Conservation (phyloP, 176 grass and related monocot species). For the Panicum miliaceum region DNA sequence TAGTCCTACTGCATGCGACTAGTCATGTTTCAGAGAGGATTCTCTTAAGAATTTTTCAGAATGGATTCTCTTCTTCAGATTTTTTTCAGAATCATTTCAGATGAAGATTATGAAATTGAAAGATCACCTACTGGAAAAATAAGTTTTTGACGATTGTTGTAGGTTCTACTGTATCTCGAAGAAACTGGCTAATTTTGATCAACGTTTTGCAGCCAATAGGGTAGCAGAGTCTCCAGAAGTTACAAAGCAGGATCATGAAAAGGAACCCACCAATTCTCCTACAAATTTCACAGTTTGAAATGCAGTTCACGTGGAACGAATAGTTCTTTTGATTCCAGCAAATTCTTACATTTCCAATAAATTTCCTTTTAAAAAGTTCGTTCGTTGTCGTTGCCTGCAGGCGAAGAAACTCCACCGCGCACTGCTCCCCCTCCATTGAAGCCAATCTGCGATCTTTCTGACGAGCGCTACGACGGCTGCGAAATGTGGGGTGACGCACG, state of each 20-base stretch:
- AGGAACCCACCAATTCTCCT: background rate
- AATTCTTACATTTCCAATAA: too few relatives aligned
- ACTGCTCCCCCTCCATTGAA: background rate
- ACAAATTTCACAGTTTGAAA: background rate
- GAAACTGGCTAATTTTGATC: too few relatives aligned
- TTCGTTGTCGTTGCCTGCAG: too few relatives aligned
- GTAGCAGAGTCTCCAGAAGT: too few relatives aligned
- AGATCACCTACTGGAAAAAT: background rate
- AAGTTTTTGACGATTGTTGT: background rate
- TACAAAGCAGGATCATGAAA: background rate
- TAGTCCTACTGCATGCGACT: background rate
- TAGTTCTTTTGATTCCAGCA: too few relatives aligned
- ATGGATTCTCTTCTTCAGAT: too few relatives aligned
- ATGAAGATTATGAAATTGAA: background rate
- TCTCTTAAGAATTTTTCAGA: background rate
- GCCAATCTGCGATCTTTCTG: too few relatives aligned
- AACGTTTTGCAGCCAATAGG: too few relatives aligned
- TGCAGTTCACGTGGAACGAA: too few relatives aligned
- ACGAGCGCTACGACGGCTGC: slow-evolving; percentile 26
- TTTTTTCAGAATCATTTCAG: background rate
- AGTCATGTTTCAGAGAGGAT: background rate
- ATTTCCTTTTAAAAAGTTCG: too few relatives aligned
- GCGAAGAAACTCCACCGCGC: background rate
- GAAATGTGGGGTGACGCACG: slow-evolving; percentile 37
- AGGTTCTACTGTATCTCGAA: too few relatives aligned